Evolutionary conservation across 2,329 filamentous ascomycete species (phyloP).

Genomic region (Leptographium flavum): DNA sequence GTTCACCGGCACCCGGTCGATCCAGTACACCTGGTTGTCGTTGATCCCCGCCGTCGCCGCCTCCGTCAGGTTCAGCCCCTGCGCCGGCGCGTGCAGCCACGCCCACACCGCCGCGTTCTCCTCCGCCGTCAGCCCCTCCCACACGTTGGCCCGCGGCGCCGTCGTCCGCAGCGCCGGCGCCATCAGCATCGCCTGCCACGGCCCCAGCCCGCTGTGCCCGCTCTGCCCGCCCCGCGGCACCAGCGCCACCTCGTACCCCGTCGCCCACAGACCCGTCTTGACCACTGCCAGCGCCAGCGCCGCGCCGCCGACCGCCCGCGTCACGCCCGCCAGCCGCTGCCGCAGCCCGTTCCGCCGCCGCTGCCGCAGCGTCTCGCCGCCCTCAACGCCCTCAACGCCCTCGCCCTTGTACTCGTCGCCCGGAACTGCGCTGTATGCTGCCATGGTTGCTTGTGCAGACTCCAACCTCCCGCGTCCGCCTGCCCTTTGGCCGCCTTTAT

Average conservation of each 20-base stretch:
- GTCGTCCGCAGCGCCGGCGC: background rate
- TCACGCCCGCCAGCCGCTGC: background rate
- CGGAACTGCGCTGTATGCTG: too few relatives aligned
- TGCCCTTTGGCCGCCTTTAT: too few relatives aligned
- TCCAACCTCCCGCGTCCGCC: too few relatives aligned
- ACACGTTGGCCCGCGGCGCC: slow-evolving; percentile 26
- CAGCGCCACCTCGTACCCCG: background rate
- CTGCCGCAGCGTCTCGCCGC: too few relatives aligned
- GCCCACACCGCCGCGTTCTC: slow-evolving; percentile 29
- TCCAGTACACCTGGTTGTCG: slow-evolving; percentile 31
- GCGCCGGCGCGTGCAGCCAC: slow-evolving; percentile 23
- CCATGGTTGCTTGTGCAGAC: too few relatives aligned
- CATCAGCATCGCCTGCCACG: background rate
- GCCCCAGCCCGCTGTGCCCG: background rate
- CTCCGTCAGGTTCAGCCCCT: slow-evolving; percentile 29
- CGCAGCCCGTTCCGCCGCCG: background rate
- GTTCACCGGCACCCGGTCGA: slow-evolving; percentile 33
- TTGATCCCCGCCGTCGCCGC: slow-evolving; percentile 21
- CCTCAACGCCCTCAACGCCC: too few relatives aligned
- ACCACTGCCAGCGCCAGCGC: background rate
- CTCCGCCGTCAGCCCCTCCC: slow-evolving; percentile 24
- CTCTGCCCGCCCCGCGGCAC: background rate
- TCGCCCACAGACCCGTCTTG: background rate
- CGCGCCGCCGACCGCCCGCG: background rate
- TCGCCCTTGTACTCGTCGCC: too few relatives aligned